Conservation (phyloP, 441 rosid species). For the Cnidoscolus chayamansa region DNA sequence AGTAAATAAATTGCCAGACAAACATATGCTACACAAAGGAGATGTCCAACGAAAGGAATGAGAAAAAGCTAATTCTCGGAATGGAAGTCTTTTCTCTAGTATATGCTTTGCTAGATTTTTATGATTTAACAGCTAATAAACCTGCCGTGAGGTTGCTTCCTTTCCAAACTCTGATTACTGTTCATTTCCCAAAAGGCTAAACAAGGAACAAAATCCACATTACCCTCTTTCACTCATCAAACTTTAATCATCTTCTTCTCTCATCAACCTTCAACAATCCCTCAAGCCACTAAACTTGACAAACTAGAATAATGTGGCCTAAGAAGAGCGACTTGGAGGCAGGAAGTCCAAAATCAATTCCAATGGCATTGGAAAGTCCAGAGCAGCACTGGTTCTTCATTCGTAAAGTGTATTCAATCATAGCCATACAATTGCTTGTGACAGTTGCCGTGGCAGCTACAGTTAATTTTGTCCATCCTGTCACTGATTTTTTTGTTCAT, state of each 20-base stretch:
- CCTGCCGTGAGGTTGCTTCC: constrained; percentile 2
- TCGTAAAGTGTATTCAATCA: constrained; percentile 11
- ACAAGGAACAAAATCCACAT: background rate
- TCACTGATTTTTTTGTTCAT: background rate
- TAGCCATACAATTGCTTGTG: constrained; percentile 8
- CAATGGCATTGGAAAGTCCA: background rate
- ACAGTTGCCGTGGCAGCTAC: constrained; percentile 13
- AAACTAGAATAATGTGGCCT: constrained; percentile 6
- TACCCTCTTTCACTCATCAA: too few species aligned
- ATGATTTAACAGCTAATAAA: background rate
- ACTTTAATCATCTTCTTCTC: background rate
- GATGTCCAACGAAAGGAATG: constrained; percentile 11
- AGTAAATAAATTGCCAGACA: too few species aligned
- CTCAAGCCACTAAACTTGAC: background rate
- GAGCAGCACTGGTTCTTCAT: constrained; percentile 12
- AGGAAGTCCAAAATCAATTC: background rate
- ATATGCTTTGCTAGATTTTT: background rate
- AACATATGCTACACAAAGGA: background rate
- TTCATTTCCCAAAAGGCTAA: background rate
- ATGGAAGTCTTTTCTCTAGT: background rate
- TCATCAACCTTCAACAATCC: background rate
- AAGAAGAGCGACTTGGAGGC: background rate
- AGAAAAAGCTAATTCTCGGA: background rate
- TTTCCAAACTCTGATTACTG: background rate
- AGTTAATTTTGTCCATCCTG: constrained; percentile 16